These are phyloP conservation scores for Collybia sp. DNA, from an alignment of 768 basidiomycete genomes.

Conservation along the genomic window DNA sequence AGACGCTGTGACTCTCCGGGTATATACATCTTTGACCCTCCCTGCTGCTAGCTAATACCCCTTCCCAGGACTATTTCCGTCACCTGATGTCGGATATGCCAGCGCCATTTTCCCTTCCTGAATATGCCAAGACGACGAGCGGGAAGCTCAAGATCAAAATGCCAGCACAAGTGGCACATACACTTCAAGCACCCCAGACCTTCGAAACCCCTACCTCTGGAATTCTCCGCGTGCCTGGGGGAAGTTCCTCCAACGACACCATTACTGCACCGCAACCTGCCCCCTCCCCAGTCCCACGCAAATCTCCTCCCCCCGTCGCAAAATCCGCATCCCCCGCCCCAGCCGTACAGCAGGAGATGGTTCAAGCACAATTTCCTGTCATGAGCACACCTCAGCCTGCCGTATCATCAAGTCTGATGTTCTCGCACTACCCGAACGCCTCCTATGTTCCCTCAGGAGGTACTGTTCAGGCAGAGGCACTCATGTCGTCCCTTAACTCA, in stretches of 20 bases:
- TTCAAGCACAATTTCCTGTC: constrained; percentile 18
- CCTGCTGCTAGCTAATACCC: constrained; percentile 8
- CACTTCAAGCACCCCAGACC: constrained; percentile 11
- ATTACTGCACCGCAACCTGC: constrained; percentile 12
- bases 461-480: constrained; percentile 13
- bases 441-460: constrained; percentile 37
- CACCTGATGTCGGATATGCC: constrained; percentile 78
- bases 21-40: constrained; percentile 24
- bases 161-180: constrained; percentile 35
- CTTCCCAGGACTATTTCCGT: constrained; percentile 64
- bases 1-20: constrained; percentile 65
- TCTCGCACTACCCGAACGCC: constrained; percentile 53
- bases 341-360: constrained; percentile 11
- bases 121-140: constrained; percentile 50
- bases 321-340: constrained; percentile 13
- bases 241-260: constrained; percentile 7
- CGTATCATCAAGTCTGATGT: constrained; percentile 23
- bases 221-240: constrained; percentile 32
- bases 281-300: constrained; percentile 15
- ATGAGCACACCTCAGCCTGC: constrained; percentile 26
- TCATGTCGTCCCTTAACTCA: constrained; percentile 19
- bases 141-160: constrained; percentile 75
- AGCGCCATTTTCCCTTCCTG: constrained; percentile 54
- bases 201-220: constrained; percentile 16
- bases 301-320: constrained; percentile 9